phyloP scores from a whole-genome alignment of 306 rosid genomes.

The Sicyos edulis region DNA sequence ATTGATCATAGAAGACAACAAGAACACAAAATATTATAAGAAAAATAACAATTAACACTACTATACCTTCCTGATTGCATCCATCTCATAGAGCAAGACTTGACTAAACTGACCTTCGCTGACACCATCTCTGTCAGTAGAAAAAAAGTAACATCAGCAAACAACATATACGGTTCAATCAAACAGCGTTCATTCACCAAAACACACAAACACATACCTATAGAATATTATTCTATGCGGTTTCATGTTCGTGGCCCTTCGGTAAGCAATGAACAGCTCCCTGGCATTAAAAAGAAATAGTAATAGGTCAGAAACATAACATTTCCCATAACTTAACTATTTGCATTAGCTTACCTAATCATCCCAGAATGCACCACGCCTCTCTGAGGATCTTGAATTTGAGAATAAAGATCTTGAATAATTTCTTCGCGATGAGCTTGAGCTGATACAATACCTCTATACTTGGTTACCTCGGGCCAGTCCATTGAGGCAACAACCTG shows the following conservation, averaged over 20 bases:
- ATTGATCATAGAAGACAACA: not conserved
- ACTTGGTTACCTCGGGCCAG: conserved; percentile 68
- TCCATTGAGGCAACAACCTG: conserved; percentile 95
- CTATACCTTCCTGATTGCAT: conserved; percentile 69
- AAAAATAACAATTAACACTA: not conserved
- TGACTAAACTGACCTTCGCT: conserved; percentile 79
- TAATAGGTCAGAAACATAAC: not conserved
- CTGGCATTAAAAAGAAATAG: conserved; percentile 25
- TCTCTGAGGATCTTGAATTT: conserved; percentile 20
- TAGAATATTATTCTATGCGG: conserved; percentile 67
- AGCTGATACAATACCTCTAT: conserved; percentile 60
- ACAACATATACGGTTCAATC: not conserved
- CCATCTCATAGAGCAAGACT: conserved; percentile 70
- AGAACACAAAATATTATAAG: not conserved
- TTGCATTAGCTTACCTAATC: conserved; percentile 38
- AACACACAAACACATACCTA: conserved; percentile 39
- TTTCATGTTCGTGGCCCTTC: conserved; percentile 23
- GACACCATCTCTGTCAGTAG: conserved; percentile 62
- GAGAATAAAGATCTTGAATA: conserved; percentile 52
- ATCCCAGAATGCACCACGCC: conserved; percentile 53
- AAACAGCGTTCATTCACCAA: not conserved
- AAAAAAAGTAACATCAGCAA: not conserved
- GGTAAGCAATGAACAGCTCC: conserved; percentile 49
- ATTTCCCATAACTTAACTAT: not conserved
- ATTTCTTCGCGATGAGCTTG: conserved; percentile 60